phyloP scores from a whole-genome alignment of 768 basidiomycete species.

The Termitomyces sp. region DNA sequence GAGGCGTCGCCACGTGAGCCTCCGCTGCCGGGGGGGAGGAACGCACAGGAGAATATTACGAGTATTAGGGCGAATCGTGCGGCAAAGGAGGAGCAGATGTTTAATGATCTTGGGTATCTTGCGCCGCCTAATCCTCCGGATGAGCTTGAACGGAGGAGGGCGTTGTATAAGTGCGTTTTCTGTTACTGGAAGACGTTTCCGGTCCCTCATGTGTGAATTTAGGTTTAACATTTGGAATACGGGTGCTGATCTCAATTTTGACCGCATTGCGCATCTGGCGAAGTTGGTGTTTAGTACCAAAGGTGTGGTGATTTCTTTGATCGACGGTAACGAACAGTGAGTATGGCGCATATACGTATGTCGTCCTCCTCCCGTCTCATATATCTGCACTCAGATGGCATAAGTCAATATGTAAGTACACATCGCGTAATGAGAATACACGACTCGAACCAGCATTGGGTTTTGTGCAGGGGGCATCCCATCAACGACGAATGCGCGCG shows the following conservation, averaged over 20 bases:
- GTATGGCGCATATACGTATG: slow-evolving; percentile 21
- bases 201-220: not conserved
- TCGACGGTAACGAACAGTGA: slow-evolving; percentile 84
- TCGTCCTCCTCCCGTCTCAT: not conserved
- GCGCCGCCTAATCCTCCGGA: slow-evolving; percentile 82
- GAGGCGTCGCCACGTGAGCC: slow-evolving; percentile 31
- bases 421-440: not conserved
- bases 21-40: slow-evolving; percentile 28
- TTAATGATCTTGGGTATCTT: slow-evolving; percentile 61
- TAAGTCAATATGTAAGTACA: slow-evolving; percentile 76
- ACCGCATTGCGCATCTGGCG: slow-evolving; percentile 88
- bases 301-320: slow-evolving; percentile 75
- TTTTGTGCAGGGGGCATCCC: slow-evolving; percentile 39
- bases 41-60: slow-evolving; percentile 24
- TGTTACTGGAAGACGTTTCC: not conserved
- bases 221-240: slow-evolving; percentile 92
- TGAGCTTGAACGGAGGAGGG: slow-evolving; percentile 77
- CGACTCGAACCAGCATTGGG: no score
- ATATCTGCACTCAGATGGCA: slow-evolving; percentile 57
- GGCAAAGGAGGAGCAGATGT: slow-evolving; percentile 68
- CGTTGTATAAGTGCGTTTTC: slow-evolving; percentile 73
- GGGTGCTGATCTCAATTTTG: slow-evolving; percentile 84
- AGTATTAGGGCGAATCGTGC: slow-evolving; percentile 40
- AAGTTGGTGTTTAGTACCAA: slow-evolving; percentile 92
- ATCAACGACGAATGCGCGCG: slow-evolving; percentile 40